Evolutionary conservation across 1,284 basidiomycete species (phyloP).

Genomic region (Moniliella sp.): DNA sequence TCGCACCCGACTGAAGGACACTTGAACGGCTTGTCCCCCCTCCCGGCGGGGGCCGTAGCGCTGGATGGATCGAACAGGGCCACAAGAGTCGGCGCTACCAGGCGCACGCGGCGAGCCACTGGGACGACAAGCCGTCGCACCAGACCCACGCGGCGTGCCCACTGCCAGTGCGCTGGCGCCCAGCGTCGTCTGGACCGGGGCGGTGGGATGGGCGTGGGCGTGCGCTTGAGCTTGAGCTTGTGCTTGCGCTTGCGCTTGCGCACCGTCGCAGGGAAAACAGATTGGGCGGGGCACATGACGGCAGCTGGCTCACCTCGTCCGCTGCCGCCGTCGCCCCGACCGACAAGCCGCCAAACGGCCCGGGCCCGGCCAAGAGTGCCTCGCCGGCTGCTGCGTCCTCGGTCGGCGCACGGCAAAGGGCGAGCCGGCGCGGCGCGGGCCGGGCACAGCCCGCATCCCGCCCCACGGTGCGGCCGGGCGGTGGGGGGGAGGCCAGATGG

Average conservation of each 20-base stretch:
- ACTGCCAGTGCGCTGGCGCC: too few species aligned
- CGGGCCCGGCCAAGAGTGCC: conserved; percentile 13
- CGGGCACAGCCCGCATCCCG: conserved; percentile 19
- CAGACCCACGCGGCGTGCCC: too few species aligned
- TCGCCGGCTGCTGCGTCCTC: conserved; percentile 17
- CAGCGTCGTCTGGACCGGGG: conserved; percentile 6
- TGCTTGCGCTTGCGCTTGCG: background rate
- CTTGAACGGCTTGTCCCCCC: conserved; percentile 60
- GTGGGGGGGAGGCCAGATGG: conserved; percentile 6
- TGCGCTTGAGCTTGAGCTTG: conserved; percentile 7
- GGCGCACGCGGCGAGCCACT: too few species aligned
- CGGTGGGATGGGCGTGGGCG: conserved; percentile 2
- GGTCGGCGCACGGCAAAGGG: conserved; percentile 27
- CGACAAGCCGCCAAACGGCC: conserved; percentile 20
- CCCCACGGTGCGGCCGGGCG: conserved; percentile 9
- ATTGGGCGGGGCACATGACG: conserved; percentile 31
- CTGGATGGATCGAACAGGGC: too few species aligned
- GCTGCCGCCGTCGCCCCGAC: conserved; percentile 16
- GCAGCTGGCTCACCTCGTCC: conserved; percentile 21
- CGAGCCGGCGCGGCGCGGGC: conserved; percentile 20
- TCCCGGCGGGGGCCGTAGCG: conserved; percentile 2
- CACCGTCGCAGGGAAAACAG: conserved; percentile 24
- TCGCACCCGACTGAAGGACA: conserved; percentile 92
- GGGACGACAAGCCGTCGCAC: too few species aligned
- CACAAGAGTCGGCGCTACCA: too few species aligned